Base-by-base conservation (phyloP, 1,284 basidiomycete species). In the Trichosporon coremiiforme region DNA sequence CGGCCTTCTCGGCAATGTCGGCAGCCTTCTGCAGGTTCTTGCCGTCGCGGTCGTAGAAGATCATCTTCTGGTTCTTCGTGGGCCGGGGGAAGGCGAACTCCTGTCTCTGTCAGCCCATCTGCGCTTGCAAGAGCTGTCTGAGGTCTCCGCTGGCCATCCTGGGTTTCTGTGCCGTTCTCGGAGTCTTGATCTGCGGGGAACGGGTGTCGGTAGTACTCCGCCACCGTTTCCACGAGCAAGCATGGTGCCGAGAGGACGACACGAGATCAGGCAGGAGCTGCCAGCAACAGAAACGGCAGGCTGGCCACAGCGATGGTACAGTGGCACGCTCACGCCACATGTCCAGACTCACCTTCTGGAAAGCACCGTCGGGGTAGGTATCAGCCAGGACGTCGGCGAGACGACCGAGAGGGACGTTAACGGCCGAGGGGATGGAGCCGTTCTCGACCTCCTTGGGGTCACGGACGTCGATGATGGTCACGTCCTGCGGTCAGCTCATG, bases 361-460 rank as follows among this genome's bases (percentile, higher is more conserved):
- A 93, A 22, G 84, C 83, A 20, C 85, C 85, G 2, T 86, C 82
- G 53, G 85, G 79, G 65, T 91, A 82, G 75, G 65, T 68, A 25
- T 71, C 55, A 1, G 88, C 85, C 64, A 98, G 82, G 9, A 92
- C 89, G 65, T 86, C 87, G 36, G 88, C 84, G 67, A 98, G 87
- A 17, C 87, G 86, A 4, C 91, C 91, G 22, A 98, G 88, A 4
- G 95, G 95, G 13, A 98, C 84, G 80, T 95, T 94, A 77, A 98
- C 93, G 4, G 94, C 89, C n/a, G 92, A 94, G 8, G 95, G 95
- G 76, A 98, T 96, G 81, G 91, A 91, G 35, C 95, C 94, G 81
- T 94, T 91, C 4, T 90, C 87, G 33, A 94, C 92, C 82, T 98
- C 95, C 74, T 92, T 88, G 2, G 90, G 91, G 82, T 98, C 95